Base-by-base conservation (phyloP, 805 yeast species). In the Candida maris region DNA sequence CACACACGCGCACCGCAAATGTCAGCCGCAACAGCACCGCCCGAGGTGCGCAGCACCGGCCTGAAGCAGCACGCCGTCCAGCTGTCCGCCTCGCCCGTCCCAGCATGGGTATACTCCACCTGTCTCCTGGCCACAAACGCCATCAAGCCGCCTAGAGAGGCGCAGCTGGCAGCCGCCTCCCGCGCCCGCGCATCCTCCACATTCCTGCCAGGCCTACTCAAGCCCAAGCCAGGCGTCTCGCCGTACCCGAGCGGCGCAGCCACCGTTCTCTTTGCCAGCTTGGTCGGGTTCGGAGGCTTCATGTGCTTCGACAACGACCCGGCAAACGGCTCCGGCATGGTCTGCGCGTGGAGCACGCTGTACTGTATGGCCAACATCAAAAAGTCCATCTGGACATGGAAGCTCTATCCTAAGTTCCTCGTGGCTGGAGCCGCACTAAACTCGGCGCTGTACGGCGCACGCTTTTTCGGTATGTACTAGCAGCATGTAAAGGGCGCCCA, bases 301-400 rank as follows among this genome's bases (percentile, higher is more conserved):
- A 81, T 88, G 67, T 73, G 82, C 27, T 68, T 69, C 45, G 96
- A 88, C 54, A 81, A 85, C 12, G 96, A 87, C 51, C 61, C 77
- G 15, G 71, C 73, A 30, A 79, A 84, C 59, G 96, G 95, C 3
- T 71, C 91, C 1, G 96, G 95, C 0, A 82, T 88, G 52, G 65
- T 73, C 5, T 68, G 76, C 49, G 94, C 93, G 2, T 89, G 96
- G 96, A 76, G 85, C 6, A 57, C 83, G 6, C 59, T 88, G 39
- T 89, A 85, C 51, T 54, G 81, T 39, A 55, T 88, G 9, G 85
- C 81, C 12, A 85, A 85, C 52, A 86, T 87, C 1, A 70, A 69
- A 26, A 71, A 77, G 5, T 67, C 84, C 9, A 32, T 81, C 24
- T 42, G 79, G 42, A 63, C 76, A 38, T 69, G 75, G 32, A 77